These are phyloP conservation scores for Pseudocercospora eumusae DNA, from an alignment of 2,329 filamentous ascomycete genomes.

Conservation along the genomic window DNA sequence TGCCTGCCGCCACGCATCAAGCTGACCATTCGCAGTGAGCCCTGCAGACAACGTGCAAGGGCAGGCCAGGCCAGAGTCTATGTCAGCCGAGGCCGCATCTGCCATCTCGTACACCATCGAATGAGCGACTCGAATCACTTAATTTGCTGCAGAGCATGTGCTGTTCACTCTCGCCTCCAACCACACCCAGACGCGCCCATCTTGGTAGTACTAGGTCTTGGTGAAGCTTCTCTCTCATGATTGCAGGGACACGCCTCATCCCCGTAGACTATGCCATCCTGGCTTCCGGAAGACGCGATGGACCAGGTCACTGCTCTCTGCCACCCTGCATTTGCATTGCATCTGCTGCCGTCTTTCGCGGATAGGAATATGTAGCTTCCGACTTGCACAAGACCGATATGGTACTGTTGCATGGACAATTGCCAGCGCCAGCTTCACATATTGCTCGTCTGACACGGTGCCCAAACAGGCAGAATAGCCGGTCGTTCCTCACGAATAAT, in stretches of 20 bases:
- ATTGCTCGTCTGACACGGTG: neutral
- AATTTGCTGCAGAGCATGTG: conserved; percentile 4
- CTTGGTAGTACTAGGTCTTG: neutral
- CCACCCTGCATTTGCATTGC: conserved; percentile 1
- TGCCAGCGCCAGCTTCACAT: neutral
- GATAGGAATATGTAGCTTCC: conserved; percentile 1
- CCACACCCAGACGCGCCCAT: too few species aligned
- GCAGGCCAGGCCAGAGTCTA: neutral
- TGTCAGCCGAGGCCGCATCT: conserved; percentile 9
- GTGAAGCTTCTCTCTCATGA: neutral
- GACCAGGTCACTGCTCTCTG: neutral
- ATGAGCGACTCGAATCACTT: neutral
- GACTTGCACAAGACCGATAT: neutral
- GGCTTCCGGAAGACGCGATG: conserved; percentile 8
- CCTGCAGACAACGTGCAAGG: conserved; percentile 5
- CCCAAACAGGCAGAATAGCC: neutral
- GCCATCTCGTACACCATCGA: conserved; percentile 2
- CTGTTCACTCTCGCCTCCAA: neutral
- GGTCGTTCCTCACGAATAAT: too few species aligned
- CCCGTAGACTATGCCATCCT: neutral
- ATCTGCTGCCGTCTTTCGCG: conserved; percentile 9
- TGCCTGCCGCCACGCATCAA: neutral
- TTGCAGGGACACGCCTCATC: neutral
- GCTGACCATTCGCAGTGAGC: conserved; percentile 1
- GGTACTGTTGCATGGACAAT: neutral